These are phyloP conservation scores for Craterostigma plantagineum DNA, from an alignment of 257 asterid species.

Conservation along the genomic window DNA sequence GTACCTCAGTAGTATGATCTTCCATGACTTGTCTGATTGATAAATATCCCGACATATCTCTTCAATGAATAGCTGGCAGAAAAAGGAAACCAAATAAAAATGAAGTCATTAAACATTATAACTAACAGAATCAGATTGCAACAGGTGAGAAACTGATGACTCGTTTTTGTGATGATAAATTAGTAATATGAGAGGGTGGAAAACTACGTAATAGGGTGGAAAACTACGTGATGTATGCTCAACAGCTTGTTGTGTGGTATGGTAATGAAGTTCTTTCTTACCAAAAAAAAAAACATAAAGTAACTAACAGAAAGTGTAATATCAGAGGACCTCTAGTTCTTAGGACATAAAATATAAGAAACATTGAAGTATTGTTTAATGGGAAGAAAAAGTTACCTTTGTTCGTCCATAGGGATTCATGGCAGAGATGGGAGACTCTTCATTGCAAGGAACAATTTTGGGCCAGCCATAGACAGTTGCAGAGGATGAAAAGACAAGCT, in stretches of 20 bases:
- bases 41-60: conserved; percentile 47
- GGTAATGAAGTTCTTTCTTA: too few relatives aligned
- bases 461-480: too few relatives aligned
- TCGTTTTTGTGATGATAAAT: too few relatives aligned
- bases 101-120: conserved; percentile 4
- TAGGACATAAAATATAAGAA: background rate
- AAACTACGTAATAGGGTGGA: too few relatives aligned
- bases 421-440: conserved; percentile 40
- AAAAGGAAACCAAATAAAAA: background rate
- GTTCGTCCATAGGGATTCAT: conserved; percentile 61
- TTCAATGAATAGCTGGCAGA: conserved; percentile 51
- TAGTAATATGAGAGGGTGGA: too few relatives aligned
- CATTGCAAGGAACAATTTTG: too few relatives aligned
- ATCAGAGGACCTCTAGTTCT: too few relatives aligned
- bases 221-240: too few relatives aligned
- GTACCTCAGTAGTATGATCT: conserved; percentile 29
- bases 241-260: too few relatives aligned
- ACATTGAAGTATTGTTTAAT: too few relatives aligned
- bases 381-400: conserved; percentile 30
- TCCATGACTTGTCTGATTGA: conserved; percentile 20
- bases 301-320: too few relatives aligned
- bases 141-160: background rate
- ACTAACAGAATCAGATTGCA: background rate
- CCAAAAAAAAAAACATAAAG: too few relatives aligned
- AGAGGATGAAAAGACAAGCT: conserved; percentile 72